Base-by-base conservation (phyloP, 2,329 filamentous ascomycete species). In the Aspergillus quadricinctus region DNA sequence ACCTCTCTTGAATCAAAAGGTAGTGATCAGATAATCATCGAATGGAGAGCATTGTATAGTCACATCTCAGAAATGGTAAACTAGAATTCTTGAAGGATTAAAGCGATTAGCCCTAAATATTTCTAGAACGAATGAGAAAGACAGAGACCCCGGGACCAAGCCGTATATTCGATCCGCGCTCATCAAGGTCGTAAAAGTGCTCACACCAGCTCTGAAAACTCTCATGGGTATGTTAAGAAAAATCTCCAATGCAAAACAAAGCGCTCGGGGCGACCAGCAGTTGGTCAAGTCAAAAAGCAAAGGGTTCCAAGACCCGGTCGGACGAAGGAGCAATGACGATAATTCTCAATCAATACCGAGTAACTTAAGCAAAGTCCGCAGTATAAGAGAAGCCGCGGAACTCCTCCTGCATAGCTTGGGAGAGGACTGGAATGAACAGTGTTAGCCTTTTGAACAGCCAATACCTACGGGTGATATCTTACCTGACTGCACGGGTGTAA, bases 371-470 rank as follows among this genome's bases (percentile, higher is more conserved):
- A 77, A 95, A 95, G 75, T 96, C 92, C 58, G 90, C 90, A 52
- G 90, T 94, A 77, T 99, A 99, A 27, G 93, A 97, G 80, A 99
- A 99, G 64, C 94, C 94, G 57, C 94, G 87, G 88, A 99, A 99
- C 75, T 99, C 92, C 79, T 99, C 94, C 79, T 99, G 94, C 92
- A 97, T 97, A 46, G 92, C 91, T 80, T 97, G 94, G 28, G 93
- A 96, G 61, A 99, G 83, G 48, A 99, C 94, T 96, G 64, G 31
- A 46, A 49, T 55, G 27, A 50, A 55, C 60, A 60, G 59, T 64
- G 55, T 64, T 56, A 60, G 43, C 25, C 51, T 53, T 35, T 53
- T 35, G 35, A 52, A 54, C 5, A 6, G 19, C 28, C 1, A 60
- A 48, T 41, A 25, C 27, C 14, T 25, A n/a, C 25, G 4, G 10